A percentile compares a stretch with the other conserved stretches of the same genome.
Evolutionary conservation across 345 rosid genomes (phyloP).

Genomic region (Anacardium occidentale): DNA sequence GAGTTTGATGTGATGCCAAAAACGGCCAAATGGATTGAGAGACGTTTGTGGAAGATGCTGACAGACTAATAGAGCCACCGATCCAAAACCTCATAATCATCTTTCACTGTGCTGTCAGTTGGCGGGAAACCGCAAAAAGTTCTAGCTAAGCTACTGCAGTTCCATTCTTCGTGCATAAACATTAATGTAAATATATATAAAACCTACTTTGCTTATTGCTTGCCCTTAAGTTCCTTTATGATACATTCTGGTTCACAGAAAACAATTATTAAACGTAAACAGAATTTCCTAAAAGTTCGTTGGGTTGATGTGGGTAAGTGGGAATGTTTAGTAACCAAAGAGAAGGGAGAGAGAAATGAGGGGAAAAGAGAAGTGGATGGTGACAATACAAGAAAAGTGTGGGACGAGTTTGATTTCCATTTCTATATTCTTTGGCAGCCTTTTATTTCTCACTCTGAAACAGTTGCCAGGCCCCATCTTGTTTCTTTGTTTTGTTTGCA

Average conservation of each 20-base stretch:
- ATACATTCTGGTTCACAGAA: too few relatives aligned
- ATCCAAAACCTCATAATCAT: slow-evolving; percentile 1
- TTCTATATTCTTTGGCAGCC: slow-evolving; percentile 41
- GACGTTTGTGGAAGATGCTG: slow-evolving; percentile 24
- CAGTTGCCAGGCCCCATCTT: slow-evolving; percentile 24
- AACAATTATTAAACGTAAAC: too few relatives aligned
- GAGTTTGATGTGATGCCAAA: slow-evolving; percentile 18
- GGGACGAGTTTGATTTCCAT: slow-evolving; percentile 36
- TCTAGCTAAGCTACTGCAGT: too few relatives aligned
- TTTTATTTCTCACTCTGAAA: slow-evolving; percentile 2
- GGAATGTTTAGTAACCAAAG: not conserved
- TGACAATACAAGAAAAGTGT: slow-evolving; percentile 37
- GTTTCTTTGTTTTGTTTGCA: slow-evolving; percentile 3
- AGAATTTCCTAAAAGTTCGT: too few relatives aligned
- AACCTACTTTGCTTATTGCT: too few relatives aligned
- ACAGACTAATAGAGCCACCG: not conserved
- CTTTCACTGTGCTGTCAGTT: slow-evolving; percentile 23
- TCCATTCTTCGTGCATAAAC: too few relatives aligned
- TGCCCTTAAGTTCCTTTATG: too few relatives aligned
- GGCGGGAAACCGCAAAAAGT: slow-evolving; percentile 25
- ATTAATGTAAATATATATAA: too few relatives aligned
- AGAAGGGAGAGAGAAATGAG: slow-evolving; percentile 32
- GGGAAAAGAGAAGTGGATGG: slow-evolving; percentile 35
- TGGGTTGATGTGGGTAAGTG: too few relatives aligned
- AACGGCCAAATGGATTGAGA: slow-evolving; percentile 14